Evolutionary conservation across 306 rosid species (phyloP), one percentile per base, ranked within the genome.

Genomic region (Prunus davidiana): DNA sequence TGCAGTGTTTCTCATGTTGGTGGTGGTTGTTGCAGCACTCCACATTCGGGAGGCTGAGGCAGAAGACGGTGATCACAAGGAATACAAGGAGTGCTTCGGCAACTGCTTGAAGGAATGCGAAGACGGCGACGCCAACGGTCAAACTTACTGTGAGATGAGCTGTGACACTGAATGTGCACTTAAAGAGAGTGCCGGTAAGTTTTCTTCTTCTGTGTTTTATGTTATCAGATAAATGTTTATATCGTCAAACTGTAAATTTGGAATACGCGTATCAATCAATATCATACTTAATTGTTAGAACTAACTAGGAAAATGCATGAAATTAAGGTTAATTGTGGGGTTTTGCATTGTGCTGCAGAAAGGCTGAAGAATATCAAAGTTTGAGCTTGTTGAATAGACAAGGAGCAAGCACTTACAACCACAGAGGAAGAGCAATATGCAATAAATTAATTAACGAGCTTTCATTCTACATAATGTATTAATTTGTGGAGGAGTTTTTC

Each of bases 11-110:
- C 25, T 67, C 32, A 67, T 24, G 57, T 7, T 24, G n/a, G 56
- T 67, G 56, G 79, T 81, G 6, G 47, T 81, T 16, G 41, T 74
- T 5, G 68, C 67, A 19, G 72, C 80, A 19, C 5, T 75, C 61
- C 56, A 69, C 64, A 8, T 57, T 19, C 12, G n/a, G 1, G 64
- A 49, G 68, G 78, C 67, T 8, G 43, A 56, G 27, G 71, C 70
- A 6, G 5, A 54, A 3, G 25, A 0, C 0, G 25, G 6, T 15
- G 49, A 11, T 5, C 14, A 20, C 9, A 15, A 54, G 18, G 8
- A 18, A 18, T 74, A 3, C 45, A 66, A 45, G 49, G 19, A n/a
- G 2, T 79, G 83, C 54, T 76, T 71, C 70, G 0, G 0, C 9
- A 3, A 1, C 15, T 79, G 84, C 19, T 2, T 46, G 2, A 3